phyloP scores from a whole-genome alignment of 2,329 filamentous ascomycete genomes.

The Mariannaea sp. region DNA sequence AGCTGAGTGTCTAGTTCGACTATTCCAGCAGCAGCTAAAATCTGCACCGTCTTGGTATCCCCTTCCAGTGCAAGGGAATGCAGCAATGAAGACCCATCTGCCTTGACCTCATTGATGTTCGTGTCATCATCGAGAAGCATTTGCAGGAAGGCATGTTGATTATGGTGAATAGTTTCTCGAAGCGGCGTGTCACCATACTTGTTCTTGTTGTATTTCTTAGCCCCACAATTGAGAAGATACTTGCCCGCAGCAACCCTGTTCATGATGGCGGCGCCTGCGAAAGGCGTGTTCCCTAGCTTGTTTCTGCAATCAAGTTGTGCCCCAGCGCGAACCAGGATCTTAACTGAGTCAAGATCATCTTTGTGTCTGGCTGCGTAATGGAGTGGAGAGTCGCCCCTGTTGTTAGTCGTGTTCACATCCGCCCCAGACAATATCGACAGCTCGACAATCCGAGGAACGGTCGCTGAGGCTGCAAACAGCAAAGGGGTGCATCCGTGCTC shows the following conservation, averaged over 20 bases:
- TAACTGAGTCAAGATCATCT: background rate
- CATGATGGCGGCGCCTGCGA: background rate
- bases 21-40: too few species aligned
- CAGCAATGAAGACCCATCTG: too few species aligned
- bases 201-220: background rate
- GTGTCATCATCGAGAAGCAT: too few species aligned
- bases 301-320: background rate
- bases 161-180: background rate
- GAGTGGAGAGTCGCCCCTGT: background rate
- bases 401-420: background rate
- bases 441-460: background rate
- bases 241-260: background rate
- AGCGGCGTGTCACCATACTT: background rate
- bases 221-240: background rate
- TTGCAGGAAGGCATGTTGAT: background rate
- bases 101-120: too few species aligned
- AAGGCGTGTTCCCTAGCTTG: background rate
- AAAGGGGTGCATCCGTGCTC: background rate
- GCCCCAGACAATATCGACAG: background rate
- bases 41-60: too few species aligned
- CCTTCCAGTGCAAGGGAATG: too few species aligned
- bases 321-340: background rate
- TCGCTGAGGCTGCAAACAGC: background rate
- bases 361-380: background rate
- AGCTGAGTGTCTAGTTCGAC: too few species aligned